These are phyloP conservation scores for Chamaecrista fasciculata DNA, from an alignment of 306 rosid genomes.

Conservation along the genomic window DNA sequence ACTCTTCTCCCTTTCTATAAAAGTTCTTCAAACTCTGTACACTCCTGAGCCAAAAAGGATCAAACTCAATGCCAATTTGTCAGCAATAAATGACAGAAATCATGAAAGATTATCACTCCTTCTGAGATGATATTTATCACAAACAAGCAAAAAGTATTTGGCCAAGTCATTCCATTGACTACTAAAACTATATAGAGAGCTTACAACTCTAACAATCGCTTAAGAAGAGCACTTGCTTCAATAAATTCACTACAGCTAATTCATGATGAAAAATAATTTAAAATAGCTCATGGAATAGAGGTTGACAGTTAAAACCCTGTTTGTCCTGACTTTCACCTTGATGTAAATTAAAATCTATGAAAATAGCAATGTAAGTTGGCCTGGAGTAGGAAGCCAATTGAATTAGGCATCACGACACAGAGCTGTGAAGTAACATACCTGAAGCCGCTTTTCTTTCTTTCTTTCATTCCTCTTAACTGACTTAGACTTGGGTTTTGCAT, in stretches of 20 bases:
- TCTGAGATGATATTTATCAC: not conserved
- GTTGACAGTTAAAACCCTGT: not conserved
- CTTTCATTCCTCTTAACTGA: conserved; percentile 83
- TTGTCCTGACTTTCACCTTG: not conserved
- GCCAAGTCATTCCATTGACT: not conserved
- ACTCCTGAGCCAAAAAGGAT: not conserved
- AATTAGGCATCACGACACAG: not conserved
- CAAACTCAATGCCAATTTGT: not conserved
- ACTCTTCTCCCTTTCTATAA: not conserved
- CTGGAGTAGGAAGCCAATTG: not conserved
- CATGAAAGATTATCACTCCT: not conserved
- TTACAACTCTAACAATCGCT: not conserved
- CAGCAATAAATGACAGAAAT: not conserved
- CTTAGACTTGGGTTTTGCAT: conserved; percentile 73
- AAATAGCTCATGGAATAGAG: not conserved
- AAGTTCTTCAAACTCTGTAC: not conserved
- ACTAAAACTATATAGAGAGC: not conserved
- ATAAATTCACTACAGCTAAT: not conserved
- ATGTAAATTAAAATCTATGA: not conserved
- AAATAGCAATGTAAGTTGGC: not conserved
- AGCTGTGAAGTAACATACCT: conserved; percentile 43
- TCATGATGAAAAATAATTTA: not conserved
- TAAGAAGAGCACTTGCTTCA: not conserved
- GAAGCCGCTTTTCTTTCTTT: conserved; percentile 90
- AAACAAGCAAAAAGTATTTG: not conserved